Base-by-base conservation (phyloP, 2,329 filamentous ascomycete species). In the Fusarium anthophilum region DNA sequence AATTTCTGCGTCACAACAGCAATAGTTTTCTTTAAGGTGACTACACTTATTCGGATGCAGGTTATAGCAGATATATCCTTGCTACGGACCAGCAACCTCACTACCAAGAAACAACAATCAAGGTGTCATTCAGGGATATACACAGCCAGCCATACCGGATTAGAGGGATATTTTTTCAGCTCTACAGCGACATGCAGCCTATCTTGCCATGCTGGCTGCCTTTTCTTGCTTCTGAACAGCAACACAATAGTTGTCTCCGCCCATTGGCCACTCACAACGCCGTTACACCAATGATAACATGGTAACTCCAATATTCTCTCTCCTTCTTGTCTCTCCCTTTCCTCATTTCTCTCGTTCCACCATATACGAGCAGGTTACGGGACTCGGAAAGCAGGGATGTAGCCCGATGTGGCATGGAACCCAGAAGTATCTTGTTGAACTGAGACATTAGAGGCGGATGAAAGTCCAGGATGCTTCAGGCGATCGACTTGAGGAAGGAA, bases 1-100 rank as follows among this genome's bases (percentile, higher is more conserved):
- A 2, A 14, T 47, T 64, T 20, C 13, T 66, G 38, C 50, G 53
- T 68, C 50, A 45, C 50, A 12, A 30, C 39, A 38, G 63, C 61
- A 45, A 44, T 63, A 51, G 26, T 44, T 8, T 54, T 57, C 50
- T 32, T 39, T 14, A 26, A 28, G 18, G 35, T 37, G 39, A 41
- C 37, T 35, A 39, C n/a, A 43, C 18, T 35, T 22, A 22, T 6
- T 20, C 2, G 14, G 28, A 74, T 54, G 71, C 62, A 71, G 6
- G 51, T 38, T 39, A 37, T 54, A 67, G 32, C 44, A 60, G 66
- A 69, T 75, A 73, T 75, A 75, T 43, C 66, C 72, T 60, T 51
- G 45, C 26, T 53, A 32, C 35, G 6, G 26, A 55, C 1, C 48
- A 35, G 3, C 20, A 41, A 3, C 15, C 3, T 20, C 10, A 18